Percentiles rank a stretch among this genome's conserved stretches.
These are phyloP conservation scores for Salix koriyanagi DNA, from an alignment of 345 rosid genomes.

Conservation along the genomic window DNA sequence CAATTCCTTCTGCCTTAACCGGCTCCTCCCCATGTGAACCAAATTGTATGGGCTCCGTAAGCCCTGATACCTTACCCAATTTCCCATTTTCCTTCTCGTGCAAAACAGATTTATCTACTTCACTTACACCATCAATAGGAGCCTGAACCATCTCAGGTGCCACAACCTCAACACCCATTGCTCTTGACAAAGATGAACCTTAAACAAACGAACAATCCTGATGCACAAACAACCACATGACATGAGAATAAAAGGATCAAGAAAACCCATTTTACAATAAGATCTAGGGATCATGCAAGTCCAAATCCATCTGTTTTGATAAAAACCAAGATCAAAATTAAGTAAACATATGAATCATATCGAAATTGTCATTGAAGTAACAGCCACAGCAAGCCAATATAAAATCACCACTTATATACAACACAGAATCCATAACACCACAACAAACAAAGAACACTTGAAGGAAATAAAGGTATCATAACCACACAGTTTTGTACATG, in stretches of 20 bases:
- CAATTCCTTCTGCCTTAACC: constrained; percentile 38
- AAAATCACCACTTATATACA: neutral
- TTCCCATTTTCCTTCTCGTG: constrained; percentile 50
- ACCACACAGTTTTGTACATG: neutral
- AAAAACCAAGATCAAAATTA: neutral
- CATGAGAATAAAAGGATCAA: neutral
- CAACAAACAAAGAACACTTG: neutral
- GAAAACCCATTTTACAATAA: neutral
- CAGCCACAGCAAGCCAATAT: neutral
- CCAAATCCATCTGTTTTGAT: neutral
- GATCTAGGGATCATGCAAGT: neutral
- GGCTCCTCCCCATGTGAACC: constrained; percentile 57
- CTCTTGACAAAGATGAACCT: constrained; percentile 20
- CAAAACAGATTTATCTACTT: constrained; percentile 26
- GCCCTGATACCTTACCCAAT: constrained; percentile 38
- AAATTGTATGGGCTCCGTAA: constrained; percentile 40
- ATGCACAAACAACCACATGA: neutral
- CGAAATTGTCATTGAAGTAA: neutral
- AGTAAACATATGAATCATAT: neutral
- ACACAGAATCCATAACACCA: neutral
- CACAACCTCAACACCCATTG: constrained; percentile 79
- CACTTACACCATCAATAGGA: constrained; percentile 43
- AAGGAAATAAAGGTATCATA: neutral
- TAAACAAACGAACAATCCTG: constrained; percentile 4
- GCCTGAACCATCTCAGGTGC: constrained; percentile 65